These are phyloP conservation scores for Nicotiana attenuata DNA, from an alignment of 257 asterid species.

Conservation along the genomic window DNA sequence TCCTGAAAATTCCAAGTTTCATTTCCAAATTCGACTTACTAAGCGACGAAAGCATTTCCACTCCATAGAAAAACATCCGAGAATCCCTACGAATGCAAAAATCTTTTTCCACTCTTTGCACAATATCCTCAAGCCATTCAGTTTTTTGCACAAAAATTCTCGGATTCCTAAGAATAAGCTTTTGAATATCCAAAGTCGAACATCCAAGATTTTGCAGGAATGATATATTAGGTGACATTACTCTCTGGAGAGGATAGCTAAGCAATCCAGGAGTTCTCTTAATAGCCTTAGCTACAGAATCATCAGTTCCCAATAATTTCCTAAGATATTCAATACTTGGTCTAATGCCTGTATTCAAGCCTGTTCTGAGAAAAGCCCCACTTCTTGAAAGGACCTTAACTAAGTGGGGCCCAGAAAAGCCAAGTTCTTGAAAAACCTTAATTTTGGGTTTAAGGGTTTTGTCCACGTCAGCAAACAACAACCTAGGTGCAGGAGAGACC, in stretches of 20 bases:
- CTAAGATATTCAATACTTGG: constrained; percentile 14
- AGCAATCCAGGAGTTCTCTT: constrained; percentile 13
- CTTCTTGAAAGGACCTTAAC: not conserved
- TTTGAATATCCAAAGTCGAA: not conserved
- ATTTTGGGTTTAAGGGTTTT: constrained; percentile 24
- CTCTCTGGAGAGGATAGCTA: not conserved
- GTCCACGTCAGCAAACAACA: constrained; percentile 12
- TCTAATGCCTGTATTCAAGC: constrained; percentile 4
- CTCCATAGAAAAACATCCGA: constrained; percentile 17
- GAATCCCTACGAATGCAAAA: constrained; percentile 17
- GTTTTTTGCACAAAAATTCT: not conserved
- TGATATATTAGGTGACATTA: not conserved
- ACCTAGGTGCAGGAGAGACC: not conserved
- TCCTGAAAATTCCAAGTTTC: constrained; percentile 18
- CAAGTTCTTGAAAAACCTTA: constrained; percentile 12
- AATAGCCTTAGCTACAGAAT: not conserved
- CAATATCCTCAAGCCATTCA: constrained; percentile 8
- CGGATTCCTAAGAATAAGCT: not conserved
- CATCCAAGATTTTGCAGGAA: constrained; percentile 14
- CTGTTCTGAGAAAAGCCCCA: not conserved
- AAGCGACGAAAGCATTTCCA: not conserved
- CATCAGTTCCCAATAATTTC: constrained; percentile 18
- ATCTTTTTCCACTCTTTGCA: constrained; percentile 17
- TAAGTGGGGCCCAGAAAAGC: constrained; percentile 16
- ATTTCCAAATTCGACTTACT: constrained; percentile 3